Percentiles rank a stretch among this genome's conserved stretches.
phyloP scores from a whole-genome alignment of 148 eudicot genomes.

The Nepenthes gracilis region DNA sequence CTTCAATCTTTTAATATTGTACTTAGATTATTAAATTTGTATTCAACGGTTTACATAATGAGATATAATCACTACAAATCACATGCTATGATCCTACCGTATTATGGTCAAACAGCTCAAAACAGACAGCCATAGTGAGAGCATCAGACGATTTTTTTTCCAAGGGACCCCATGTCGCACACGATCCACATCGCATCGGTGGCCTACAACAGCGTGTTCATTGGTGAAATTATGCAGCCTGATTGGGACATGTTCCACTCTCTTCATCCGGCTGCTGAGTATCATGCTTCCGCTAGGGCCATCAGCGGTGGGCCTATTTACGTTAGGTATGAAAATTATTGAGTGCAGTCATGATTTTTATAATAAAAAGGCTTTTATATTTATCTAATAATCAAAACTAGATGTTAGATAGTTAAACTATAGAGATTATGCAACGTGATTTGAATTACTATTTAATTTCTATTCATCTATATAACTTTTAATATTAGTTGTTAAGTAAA shows the following conservation, averaged over 20 bases:
- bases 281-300: conserved; percentile 80
- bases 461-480: too few relatives aligned
- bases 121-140: conserved; percentile 76
- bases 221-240: conserved; percentile 86
- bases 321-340: conserved; percentile 37
- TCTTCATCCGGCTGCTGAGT: conserved; percentile 75
- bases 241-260: conserved; percentile 99
- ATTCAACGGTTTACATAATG: too few relatives aligned
- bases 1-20: too few relatives aligned
- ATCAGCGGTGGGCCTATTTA: conserved; percentile 85
- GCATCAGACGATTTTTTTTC: conserved; percentile 91
- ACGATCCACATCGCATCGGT: conserved; percentile 86
- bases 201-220: conserved; percentile 78
- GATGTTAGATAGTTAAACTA: too few relatives aligned
- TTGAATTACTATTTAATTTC: too few relatives aligned
- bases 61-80: too few relatives aligned
- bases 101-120: conserved; percentile 35
- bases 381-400: too few relatives aligned
- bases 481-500: too few relatives aligned
- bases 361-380: too few relatives aligned
- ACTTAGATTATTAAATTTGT: too few relatives aligned
- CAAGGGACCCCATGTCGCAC: conserved; percentile 73
- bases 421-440: too few relatives aligned
- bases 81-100: neutral
- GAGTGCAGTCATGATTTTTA: too few relatives aligned